A percentile compares a stretch with the other conserved stretches of the same genome.
These are phyloP conservation scores for Hypoxylon intermedium DNA, from an alignment of 495 filamentous ascomycete species.

Conservation along the genomic window DNA sequence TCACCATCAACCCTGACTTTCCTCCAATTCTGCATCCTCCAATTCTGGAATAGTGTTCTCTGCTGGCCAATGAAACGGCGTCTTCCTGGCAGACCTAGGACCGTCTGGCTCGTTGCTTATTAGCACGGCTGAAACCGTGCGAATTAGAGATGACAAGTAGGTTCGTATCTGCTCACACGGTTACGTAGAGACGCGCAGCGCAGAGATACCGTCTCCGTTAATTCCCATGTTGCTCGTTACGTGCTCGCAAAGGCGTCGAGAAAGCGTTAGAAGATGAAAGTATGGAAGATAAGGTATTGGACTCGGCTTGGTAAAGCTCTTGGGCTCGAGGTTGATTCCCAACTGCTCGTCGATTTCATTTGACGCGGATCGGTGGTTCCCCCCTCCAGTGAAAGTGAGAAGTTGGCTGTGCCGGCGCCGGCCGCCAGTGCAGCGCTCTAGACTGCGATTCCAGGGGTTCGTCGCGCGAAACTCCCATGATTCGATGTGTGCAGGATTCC, in stretches of 20 bases:
- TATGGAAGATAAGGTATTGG: too few species aligned
- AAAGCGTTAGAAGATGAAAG: background rate
- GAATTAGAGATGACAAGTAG: background rate
- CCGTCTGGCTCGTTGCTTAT: too few species aligned
- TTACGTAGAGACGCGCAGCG: background rate
- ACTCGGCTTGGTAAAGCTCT: too few species aligned
- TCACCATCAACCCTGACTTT: too few species aligned
- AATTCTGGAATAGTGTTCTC: too few species aligned
- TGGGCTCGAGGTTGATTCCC: background rate
- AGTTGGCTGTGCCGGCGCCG: constrained; percentile 23
- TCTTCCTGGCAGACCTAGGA: too few species aligned
- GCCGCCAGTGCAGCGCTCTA: constrained; percentile 18
- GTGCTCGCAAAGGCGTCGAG: background rate
- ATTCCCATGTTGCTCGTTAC: background rate
- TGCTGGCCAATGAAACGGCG: too few species aligned
- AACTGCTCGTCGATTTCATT: background rate
- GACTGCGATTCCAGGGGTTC: constrained; percentile 7
- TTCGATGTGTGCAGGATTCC: background rate
- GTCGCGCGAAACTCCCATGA: constrained; percentile 2
- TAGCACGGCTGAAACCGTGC: background rate
- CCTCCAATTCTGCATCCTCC: too few species aligned
- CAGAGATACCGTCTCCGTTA: background rate
- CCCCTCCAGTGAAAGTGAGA: background rate
- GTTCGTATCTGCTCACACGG: background rate
- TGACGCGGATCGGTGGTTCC: background rate